Evolutionary conservation across 2,329 filamentous ascomycete genomes (phyloP).

Genomic region (Lecanicillium sp.): DNA sequence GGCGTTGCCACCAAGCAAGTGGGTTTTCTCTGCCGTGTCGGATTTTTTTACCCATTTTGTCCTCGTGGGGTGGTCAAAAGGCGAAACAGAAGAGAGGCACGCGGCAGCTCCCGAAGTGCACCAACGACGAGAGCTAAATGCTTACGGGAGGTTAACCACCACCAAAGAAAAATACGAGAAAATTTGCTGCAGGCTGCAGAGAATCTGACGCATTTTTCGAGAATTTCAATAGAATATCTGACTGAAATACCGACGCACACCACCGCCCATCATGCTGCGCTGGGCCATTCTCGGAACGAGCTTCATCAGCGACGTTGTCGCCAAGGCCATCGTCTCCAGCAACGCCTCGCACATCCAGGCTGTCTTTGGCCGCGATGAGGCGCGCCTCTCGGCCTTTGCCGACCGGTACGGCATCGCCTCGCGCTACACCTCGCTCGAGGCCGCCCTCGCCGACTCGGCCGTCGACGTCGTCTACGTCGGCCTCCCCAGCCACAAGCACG

Average conservation of each 20-base stretch:
- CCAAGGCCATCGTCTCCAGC: constrained; percentile 19
- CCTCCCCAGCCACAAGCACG: constrained; percentile 23
- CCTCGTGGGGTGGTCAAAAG: background rate
- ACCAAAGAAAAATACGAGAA: no score
- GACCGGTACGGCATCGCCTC: constrained; percentile 20
- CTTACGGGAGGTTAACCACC: no score
- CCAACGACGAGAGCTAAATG: no score
- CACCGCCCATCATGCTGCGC: constrained; percentile 20
- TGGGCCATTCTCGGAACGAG: constrained; percentile 25
- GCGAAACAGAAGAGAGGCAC: no score
- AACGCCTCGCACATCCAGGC: constrained; percentile 20
- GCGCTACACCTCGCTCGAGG: constrained; percentile 19
- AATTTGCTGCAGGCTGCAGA: no score
- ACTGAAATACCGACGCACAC: no score
- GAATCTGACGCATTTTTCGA: no score
- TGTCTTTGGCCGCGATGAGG: constrained; percentile 22
- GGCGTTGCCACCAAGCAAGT: constrained; percentile 3
- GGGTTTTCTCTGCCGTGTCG: constrained; percentile 7
- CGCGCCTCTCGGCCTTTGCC: constrained; percentile 21
- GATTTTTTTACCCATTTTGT: background rate
- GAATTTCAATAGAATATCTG: no score
- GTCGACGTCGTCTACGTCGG: constrained; percentile 25
- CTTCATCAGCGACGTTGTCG: constrained; percentile 25
- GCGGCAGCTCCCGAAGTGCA: no score
- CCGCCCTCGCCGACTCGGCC: constrained; percentile 19